Evolutionary conservation across 257 asterid species (phyloP).

Genomic region (Rehmannia glutinosa): DNA sequence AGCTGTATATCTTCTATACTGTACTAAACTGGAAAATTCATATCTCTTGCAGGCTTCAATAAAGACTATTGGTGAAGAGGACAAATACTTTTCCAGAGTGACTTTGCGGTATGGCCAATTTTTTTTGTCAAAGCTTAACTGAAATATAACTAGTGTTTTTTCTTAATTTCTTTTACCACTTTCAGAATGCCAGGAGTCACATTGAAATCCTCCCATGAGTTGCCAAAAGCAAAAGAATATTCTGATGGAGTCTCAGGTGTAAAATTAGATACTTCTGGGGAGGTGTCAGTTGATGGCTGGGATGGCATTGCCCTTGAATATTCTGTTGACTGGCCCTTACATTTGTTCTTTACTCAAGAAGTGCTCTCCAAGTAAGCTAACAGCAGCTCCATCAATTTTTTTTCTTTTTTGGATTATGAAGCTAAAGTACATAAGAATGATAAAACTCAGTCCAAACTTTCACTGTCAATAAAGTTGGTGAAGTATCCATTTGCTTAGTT

Average conservation of each 20-base stretch:
- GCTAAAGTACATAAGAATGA: constrained; percentile 1
- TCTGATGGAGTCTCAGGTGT: constrained; percentile 57
- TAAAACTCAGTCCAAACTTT: not conserved
- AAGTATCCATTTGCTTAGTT: constrained; percentile 9
- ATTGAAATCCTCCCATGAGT: constrained; percentile 65
- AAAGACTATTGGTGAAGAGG: constrained; percentile 95
- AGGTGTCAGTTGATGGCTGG: constrained; percentile 89
- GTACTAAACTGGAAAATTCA: constrained; percentile 17
- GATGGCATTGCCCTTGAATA: constrained; percentile 93
- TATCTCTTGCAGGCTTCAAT: constrained; percentile 72
- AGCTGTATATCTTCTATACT: constrained; percentile 14
- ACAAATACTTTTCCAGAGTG: constrained; percentile 81
- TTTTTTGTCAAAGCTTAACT: constrained; percentile 7
- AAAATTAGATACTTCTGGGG: constrained; percentile 55
- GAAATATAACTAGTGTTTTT: not conserved
- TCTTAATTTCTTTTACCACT: constrained; percentile 23
- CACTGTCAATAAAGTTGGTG: constrained; percentile 6
- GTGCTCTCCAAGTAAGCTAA: constrained; percentile 86
- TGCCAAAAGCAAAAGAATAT: constrained; percentile 61
- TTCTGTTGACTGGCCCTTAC: constrained; percentile 96
- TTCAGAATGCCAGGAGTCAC: constrained; percentile 75
- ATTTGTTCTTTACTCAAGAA: constrained; percentile 85
- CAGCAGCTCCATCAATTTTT: constrained; percentile 13
- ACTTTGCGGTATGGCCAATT: constrained; percentile 58
- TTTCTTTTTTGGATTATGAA: not conserved